phyloP scores from a whole-genome alignment of 176 grass and related monocot species.

The Juncus effusus region DNA sequence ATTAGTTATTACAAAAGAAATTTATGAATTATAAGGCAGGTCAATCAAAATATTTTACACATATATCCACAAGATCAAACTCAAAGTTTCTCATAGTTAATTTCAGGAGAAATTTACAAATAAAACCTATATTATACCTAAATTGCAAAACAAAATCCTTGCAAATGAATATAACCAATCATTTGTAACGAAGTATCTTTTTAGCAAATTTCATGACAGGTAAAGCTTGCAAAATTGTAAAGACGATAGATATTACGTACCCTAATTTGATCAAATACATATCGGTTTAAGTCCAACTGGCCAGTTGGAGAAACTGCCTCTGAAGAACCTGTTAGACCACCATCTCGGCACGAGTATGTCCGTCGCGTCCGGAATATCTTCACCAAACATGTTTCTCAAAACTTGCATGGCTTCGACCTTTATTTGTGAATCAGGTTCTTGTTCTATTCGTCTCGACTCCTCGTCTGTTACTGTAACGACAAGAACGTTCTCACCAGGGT shows the following conservation, averaged over 20 bases:
- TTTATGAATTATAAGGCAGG: too few relatives aligned
- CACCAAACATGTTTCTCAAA: constrained; percentile 42
- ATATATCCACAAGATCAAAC: too few relatives aligned
- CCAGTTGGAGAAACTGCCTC: constrained; percentile 58
- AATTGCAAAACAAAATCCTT: too few relatives aligned
- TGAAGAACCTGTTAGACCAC: constrained; percentile 65
- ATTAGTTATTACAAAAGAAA: too few relatives aligned
- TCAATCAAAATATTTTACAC: too few relatives aligned
- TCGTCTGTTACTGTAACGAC: constrained; percentile 70
- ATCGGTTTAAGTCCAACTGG: constrained; percentile 53
- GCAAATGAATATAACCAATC: too few relatives aligned
- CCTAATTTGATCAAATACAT: constrained; percentile 61
- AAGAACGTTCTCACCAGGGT: constrained; percentile 51
- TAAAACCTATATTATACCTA: too few relatives aligned
- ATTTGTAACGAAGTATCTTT: too few relatives aligned
- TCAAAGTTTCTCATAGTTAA: too few relatives aligned
- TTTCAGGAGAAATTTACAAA: too few relatives aligned
- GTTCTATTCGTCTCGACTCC: constrained; percentile 61
- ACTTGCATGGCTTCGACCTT: constrained; percentile 53
- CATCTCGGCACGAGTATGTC: constrained; percentile 51
- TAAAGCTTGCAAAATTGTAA: too few relatives aligned
- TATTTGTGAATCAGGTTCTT: constrained; percentile 44
- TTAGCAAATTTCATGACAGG: too few relatives aligned
- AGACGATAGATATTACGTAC: constrained; percentile 14
- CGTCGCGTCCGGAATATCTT: constrained; percentile 41